Conservation (phyloP, 257 asterid genomes). For the Scutellaria minor region DNA sequence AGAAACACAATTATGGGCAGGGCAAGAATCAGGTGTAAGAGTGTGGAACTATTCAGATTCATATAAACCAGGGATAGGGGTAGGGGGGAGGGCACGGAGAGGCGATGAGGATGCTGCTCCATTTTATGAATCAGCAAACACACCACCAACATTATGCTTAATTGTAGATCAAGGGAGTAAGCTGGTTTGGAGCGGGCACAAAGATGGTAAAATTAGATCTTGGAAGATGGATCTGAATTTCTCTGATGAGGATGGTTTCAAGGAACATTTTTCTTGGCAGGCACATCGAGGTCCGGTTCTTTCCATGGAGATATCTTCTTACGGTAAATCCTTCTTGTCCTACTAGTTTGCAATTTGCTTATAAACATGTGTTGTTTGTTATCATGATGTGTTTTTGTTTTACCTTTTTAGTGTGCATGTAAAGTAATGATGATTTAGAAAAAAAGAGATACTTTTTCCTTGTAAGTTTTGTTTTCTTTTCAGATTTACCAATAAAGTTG, state of each 20-base stretch:
- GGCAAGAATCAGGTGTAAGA: constrained; percentile 91
- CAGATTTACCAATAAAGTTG: too few relatives aligned
- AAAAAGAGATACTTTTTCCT: too few relatives aligned
- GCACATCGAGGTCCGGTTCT: constrained; percentile 91
- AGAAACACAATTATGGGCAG: constrained; percentile 87
- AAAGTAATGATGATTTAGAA: too few relatives aligned
- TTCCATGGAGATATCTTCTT: constrained; percentile 71
- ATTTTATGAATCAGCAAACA: constrained; percentile 69
- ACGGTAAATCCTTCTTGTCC: constrained; percentile 57
- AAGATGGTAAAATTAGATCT: constrained; percentile 86
- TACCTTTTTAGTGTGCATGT: too few relatives aligned
- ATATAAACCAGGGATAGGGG: constrained; percentile 70
- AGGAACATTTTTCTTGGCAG: constrained; percentile 90
- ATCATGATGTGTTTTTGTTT: too few relatives aligned
- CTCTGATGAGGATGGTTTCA: constrained; percentile 61
- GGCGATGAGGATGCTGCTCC: constrained; percentile 98
- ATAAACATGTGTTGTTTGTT: background rate
- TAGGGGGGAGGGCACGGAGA: constrained; percentile 68
- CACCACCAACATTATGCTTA: constrained; percentile 70
- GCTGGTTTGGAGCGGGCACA: constrained; percentile 93
- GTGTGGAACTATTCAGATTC: constrained; percentile 86
- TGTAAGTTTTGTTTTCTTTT: too few relatives aligned
- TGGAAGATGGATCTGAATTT: constrained; percentile 83
- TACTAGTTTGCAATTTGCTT: background rate
- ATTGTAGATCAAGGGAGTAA: constrained; percentile 80